Evolutionary conservation across 192 early-diverging fungal species (phyloP), one percentile per base, ranked within the genome.

Genomic region (Glomus cerebriforme): DNA sequence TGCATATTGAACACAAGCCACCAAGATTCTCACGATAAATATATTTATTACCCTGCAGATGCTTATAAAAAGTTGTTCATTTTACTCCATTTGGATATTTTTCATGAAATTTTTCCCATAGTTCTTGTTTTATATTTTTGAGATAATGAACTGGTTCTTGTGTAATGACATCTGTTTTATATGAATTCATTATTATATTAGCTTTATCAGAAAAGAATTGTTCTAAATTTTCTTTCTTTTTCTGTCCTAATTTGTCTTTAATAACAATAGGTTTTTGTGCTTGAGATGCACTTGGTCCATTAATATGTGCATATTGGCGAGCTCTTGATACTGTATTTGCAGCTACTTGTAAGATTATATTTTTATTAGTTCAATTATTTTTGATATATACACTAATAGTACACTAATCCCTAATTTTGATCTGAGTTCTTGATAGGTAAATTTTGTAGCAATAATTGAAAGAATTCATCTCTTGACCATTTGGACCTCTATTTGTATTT

Each of bases 181-280:
- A 68, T 22, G 35, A 68, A 39, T 34, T 68, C 35, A 68, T 68
- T 39, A 68, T 27, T 2, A 68, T 13, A 68, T 68, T 35, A 22
- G 66, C 35, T 39, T 68, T 68, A 39, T 68, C 34, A 19, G 12
- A 7, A 39, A 68, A 68, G n/a, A 68, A 68, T n/a, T 22, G 34
- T 3, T 1, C 37, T 37, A 19, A 68, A 5, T 37, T 68, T 68
- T 2, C n/a, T 68, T 68, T 19, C 37, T 39, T 35, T 68, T 68
- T 34, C 13, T 24, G 27, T 65, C 4, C 2, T 13, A 65, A 65
- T 31, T 65, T 63, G 2, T 39, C 37, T 39, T 39, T 39, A 39
- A 7, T 39, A 39, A 39, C 7, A 7, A 39, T 39, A 5, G 7
- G 37, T 39, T 45, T 45, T 45, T 45, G 43, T 45, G 12, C 12